Evolutionary conservation across 768 basidiomycete species (phyloP).

Genomic region (Imleria badia): DNA sequence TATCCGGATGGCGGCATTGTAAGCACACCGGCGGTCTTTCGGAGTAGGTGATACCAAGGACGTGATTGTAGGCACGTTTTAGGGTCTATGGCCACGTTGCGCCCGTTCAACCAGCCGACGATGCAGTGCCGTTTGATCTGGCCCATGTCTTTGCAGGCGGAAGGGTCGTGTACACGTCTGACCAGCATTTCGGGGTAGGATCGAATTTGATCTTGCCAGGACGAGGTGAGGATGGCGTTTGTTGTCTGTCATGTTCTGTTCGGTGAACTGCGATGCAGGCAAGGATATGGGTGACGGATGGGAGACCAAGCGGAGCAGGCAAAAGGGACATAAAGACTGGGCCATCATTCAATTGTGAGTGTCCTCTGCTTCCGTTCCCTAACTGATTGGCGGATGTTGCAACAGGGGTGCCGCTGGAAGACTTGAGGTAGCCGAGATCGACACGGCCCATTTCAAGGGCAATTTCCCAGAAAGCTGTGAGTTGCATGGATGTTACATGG

Average conservation of each 20-base stretch:
- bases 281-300: conserved; percentile 98
- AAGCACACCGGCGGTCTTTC: conserved; percentile 6
- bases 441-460: conserved; percentile 94
- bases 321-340: conserved; percentile 85
- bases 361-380: conserved; percentile 11
- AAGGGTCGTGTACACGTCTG: conserved; percentile 77
- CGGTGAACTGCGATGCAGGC: conserved; percentile 35
- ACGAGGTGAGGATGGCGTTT: conserved; percentile 48
- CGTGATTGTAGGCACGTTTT: conserved; percentile 71
- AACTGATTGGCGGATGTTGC: neutral
- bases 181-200: conserved; percentile 95
- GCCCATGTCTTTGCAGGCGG: conserved; percentile 92
- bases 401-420: conserved; percentile 69
- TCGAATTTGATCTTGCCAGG: conserved; percentile 91
- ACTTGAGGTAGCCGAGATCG: conserved; percentile 81
- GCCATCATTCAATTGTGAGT: conserved; percentile 80
- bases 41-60: neutral
- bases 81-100: conserved; percentile 82
- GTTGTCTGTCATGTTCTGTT: neutral
- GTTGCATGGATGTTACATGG: conserved; percentile 54
- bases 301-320: conserved; percentile 92
- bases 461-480: conserved; percentile 93
- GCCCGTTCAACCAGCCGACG: conserved; percentile 56
- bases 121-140: conserved; percentile 65
- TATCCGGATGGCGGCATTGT: conserved; percentile 98